Evolutionary conservation across 2,329 filamentous ascomycete species (phyloP), one percentile per base, ranked within the genome.

Genomic region (Aspergillus luchuensis): DNA sequence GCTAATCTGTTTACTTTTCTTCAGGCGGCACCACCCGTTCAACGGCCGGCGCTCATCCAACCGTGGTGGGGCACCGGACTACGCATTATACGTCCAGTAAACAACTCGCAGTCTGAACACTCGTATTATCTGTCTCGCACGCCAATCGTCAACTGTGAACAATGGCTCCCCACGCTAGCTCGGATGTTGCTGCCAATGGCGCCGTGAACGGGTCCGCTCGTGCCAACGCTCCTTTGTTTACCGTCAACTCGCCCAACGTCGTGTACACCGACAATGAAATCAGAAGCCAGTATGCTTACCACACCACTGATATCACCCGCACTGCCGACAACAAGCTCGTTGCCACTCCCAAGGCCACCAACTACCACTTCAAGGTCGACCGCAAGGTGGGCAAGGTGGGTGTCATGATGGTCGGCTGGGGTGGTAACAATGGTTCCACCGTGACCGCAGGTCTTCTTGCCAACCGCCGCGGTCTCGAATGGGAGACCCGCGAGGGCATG

Each of bases 351-450:
- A 91, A 91, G 79, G 90, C 96, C 81, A 95, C 91, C 65, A 81
- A 89, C 69, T 99, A 98, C 79, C 90, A 97, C 84, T 98, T 99
- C 90, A 96, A 97, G 85, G 91, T 95, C 73, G 90, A 97, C 76
- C 92, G 94, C 78, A 91, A 91, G 79, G 86, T 98, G 62, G 92
- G 92, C 79, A 96, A 94, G 85, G 87, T 92, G 69, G 95, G 95
- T 74, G 87, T 97, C 82, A 98, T 99, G 95, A 86, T 99, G 67
- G 94, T 99, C 68, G 95, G 95, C 66, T 94, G 90, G 88, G 95
- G 95, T 79, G 95, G 95, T 74, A 99, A 99, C 87, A 99, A 99
- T 76, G 95, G 95, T 67, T 92, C 92, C 67, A 99, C 95, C 60
- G 92, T 99, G 64, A 98, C 95, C 62, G 95, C 95, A 64, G 95